A percentile compares a stretch with the other conserved stretches of the same genome.
phyloP scores from a whole-genome alignment of 495 filamentous ascomycete genomes.

The Umbilicaria muhlenbergii region DNA sequence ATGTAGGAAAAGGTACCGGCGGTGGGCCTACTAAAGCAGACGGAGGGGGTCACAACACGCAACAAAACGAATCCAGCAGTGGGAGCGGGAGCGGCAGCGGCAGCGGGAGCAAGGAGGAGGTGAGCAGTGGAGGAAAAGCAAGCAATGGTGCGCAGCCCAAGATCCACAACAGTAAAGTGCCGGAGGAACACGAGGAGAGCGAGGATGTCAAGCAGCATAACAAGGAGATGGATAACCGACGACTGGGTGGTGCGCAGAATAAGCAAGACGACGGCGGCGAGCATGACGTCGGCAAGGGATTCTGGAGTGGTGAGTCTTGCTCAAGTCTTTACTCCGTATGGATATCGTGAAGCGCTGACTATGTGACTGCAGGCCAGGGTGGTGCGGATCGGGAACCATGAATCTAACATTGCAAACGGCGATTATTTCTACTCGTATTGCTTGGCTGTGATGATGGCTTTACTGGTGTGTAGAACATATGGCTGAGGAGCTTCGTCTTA shows the following conservation, averaged over 20 bases:
- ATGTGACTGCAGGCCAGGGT: conserved; percentile 6
- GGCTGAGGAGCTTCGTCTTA: no score
- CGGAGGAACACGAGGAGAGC: conserved; percentile 1
- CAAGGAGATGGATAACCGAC: conserved; percentile 13
- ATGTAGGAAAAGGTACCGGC: conserved; percentile 13
- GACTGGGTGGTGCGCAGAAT: conserved; percentile 14
- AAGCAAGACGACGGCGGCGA: conserved; percentile 5
- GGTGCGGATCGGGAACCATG: conserved; percentile 14
- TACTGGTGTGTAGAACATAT: no score
- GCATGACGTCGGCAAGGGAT: conserved; percentile 15
- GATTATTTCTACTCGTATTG: no score
- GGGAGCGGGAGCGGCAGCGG: conserved; percentile 2
- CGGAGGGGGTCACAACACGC: conserved; percentile 8
- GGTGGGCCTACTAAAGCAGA: conserved; percentile 11
- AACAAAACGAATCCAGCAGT: conserved; percentile 2
- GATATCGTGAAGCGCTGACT: background rate
- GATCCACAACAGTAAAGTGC: conserved; percentile 9
- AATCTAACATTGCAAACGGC: background rate
- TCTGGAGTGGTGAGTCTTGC: conserved; percentile 13
- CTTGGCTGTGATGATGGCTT: no score
- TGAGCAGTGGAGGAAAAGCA: background rate
- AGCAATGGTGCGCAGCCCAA: conserved; percentile 13
- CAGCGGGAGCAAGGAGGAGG: background rate
- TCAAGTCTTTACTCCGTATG: background rate
- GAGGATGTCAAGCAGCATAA: conserved; percentile 12